Evolutionary conservation across 2,329 filamentous ascomycete genomes (phyloP), one percentile per base, ranked within the genome.

Genomic region (Sarocladiaceae sp.): DNA sequence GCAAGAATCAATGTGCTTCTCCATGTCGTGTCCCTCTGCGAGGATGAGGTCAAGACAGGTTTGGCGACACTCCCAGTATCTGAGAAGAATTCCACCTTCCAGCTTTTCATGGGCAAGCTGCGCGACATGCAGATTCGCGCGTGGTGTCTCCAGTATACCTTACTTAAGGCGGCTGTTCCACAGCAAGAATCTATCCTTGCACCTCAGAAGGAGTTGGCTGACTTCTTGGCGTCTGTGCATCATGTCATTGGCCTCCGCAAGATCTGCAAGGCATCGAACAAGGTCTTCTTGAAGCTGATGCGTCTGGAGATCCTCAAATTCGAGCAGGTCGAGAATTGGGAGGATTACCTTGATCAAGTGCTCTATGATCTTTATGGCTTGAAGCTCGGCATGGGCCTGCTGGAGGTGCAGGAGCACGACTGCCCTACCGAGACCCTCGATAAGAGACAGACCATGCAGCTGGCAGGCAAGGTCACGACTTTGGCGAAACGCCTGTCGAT

Each of bases 211-310:
- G 87, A 93, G 56, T 74, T 90, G 36, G 86, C 93, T 22, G 85
- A 90, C 54, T 91, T 88, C 60, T 73, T 99, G 35, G 84, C 89
- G 6, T 83, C 87, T 11, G 80, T 96, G 5, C 94, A 99, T 64
- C 84, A 90, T 62, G 87, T 88, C 4, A 73, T 97, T 31, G 94
- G 94, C 2, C 75, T 92, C 50, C 87, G 94, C 54, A 87, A 87
- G 56, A 88, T 87, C 66, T 97, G 92, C 77, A 93, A 90, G 62
- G 78, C 82, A 3, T 89, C 90, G 0, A 90, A 91, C 64, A 93
- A 94, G 64, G 82, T 90, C 17, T 94, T 99, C 69, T 77, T 97
- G 23, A 92, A 91, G 64, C 81, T 97, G 67, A 87, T 94, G 73
- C 93, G 92, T 53, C 79, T 88, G 5, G 94, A 99, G 64, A 77